Percentiles rank a stretch among this genome's conserved stretches.
These are phyloP conservation scores for Quillaja saponaria DNA, from an alignment of 306 rosid genomes.

Conservation along the genomic window DNA sequence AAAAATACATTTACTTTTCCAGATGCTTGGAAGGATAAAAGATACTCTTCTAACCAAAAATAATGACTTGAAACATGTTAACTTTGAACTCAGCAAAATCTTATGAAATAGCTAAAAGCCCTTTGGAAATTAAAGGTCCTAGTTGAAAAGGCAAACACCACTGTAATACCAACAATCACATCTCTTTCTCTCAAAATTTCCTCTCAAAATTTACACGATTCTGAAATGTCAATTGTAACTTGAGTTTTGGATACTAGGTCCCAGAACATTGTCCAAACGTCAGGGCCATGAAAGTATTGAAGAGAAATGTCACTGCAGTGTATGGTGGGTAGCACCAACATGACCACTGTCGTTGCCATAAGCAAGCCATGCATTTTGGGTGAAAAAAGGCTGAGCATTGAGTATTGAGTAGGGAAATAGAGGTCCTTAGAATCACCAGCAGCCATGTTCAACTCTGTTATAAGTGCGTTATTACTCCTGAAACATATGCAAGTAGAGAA, in stretches of 20 bases:
- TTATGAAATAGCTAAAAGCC: too few relatives aligned
- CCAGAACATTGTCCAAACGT: slow-evolving; percentile 73
- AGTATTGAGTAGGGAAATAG: slow-evolving; percentile 47
- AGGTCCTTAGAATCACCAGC: slow-evolving; percentile 54
- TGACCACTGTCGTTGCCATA: slow-evolving; percentile 74
- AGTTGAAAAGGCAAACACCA: slow-evolving; percentile 41
- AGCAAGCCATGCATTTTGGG: slow-evolving; percentile 59
- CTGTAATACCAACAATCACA: slow-evolving; percentile 26
- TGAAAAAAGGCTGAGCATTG: slow-evolving; percentile 50
- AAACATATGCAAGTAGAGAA: slow-evolving; percentile 23
- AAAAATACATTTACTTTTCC: too few relatives aligned
- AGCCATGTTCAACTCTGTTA: slow-evolving; percentile 55
- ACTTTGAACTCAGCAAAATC: too few relatives aligned
- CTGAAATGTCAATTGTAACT: slow-evolving; percentile 16
- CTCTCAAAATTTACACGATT: not conserved
- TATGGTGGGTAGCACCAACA: slow-evolving; percentile 67
- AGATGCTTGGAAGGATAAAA: too few relatives aligned
- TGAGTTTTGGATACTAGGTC: slow-evolving; percentile 68
- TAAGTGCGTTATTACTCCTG: slow-evolving; percentile 61
- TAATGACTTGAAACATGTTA: too few relatives aligned
- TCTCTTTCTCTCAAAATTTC: not conserved
- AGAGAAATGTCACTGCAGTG: slow-evolving; percentile 51
- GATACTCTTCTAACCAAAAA: too few relatives aligned
- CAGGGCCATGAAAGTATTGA: slow-evolving; percentile 48
- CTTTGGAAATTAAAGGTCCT: slow-evolving; percentile 42